These are phyloP conservation scores for Oryza rufipogon DNA, from an alignment of 176 grass and related monocot genomes.

Conservation along the genomic window DNA sequence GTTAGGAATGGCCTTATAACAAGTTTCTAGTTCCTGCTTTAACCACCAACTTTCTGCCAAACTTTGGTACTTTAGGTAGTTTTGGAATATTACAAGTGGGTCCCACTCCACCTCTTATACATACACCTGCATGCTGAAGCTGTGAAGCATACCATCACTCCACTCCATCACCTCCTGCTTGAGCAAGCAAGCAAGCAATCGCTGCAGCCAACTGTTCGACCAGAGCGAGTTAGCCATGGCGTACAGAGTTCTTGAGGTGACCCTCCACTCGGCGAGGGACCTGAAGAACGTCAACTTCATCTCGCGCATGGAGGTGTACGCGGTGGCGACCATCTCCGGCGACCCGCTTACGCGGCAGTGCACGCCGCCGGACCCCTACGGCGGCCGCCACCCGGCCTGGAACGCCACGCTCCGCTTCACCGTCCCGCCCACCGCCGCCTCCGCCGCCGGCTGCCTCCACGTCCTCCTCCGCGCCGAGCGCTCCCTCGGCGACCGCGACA, in stretches of 20 bases:
- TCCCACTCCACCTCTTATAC: conserved; percentile 38
- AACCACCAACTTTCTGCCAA: background rate
- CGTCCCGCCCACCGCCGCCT: conserved; percentile 40
- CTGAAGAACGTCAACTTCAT: conserved; percentile 78
- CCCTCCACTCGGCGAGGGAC: conserved; percentile 60
- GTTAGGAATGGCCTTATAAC: too few relatives aligned
- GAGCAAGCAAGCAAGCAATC: too few relatives aligned
- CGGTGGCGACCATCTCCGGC: conserved; percentile 55
- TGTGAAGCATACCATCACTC: conserved; percentile 8
- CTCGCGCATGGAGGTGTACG: conserved; percentile 75
- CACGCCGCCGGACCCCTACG: conserved; percentile 56
- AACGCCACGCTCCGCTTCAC: conserved; percentile 61
- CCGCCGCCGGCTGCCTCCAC: conserved; percentile 47
- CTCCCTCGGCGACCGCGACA: conserved; percentile 65
- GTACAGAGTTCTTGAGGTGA: conserved; percentile 65
- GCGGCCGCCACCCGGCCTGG: conserved; percentile 68
- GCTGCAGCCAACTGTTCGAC: background rate
- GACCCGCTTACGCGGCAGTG: conserved; percentile 52
- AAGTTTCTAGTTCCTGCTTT: background rate
- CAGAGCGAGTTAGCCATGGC: conserved; percentile 42
- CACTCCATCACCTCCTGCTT: background rate
- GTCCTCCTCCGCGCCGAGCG: conserved; percentile 72
- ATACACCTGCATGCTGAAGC: conserved; percentile 10
- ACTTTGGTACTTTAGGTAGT: background rate
- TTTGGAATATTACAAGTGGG: background rate